Conservation (phyloP, 305 asterid species). For the Fraxinus xanthoxyloides region DNA sequence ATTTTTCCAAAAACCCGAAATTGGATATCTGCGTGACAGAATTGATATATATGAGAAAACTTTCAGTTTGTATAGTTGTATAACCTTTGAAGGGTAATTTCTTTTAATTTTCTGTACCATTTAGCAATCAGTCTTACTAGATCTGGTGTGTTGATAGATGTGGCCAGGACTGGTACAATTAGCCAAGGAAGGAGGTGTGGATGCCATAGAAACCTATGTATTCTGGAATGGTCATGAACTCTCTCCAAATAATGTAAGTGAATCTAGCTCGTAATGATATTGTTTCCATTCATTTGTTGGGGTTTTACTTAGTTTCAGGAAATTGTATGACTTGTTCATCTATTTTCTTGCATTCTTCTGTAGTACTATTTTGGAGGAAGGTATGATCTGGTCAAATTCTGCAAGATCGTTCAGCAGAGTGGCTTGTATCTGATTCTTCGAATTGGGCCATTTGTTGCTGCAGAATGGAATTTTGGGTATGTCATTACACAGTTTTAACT, state of each 20-base stretch:
- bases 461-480: conserved; percentile 93
- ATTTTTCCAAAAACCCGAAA: background rate
- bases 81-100: background rate
- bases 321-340: background rate
- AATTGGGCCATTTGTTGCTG: conserved; percentile 91
- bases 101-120: background rate
- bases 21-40: background rate
- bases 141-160: conserved; percentile 43
- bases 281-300: background rate
- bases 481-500: background rate
- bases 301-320: background rate
- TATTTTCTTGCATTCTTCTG: background rate
- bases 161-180: conserved; percentile 81
- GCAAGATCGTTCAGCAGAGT: conserved; percentile 76
- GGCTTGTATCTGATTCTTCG: conserved; percentile 80
- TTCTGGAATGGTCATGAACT: conserved; percentile 96
- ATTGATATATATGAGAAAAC: background rate
- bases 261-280: background rate
- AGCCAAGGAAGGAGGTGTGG: conserved; percentile 88
- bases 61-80: background rate
- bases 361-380: conserved; percentile 94
- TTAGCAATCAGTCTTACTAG: background rate
- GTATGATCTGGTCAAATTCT: conserved; percentile 76
- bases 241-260: conserved; percentile 64
- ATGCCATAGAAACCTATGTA: conserved; percentile 82